phyloP scores from a whole-genome alignment of 352 stramenopile species.

The Pythium sukuiense region DNA sequence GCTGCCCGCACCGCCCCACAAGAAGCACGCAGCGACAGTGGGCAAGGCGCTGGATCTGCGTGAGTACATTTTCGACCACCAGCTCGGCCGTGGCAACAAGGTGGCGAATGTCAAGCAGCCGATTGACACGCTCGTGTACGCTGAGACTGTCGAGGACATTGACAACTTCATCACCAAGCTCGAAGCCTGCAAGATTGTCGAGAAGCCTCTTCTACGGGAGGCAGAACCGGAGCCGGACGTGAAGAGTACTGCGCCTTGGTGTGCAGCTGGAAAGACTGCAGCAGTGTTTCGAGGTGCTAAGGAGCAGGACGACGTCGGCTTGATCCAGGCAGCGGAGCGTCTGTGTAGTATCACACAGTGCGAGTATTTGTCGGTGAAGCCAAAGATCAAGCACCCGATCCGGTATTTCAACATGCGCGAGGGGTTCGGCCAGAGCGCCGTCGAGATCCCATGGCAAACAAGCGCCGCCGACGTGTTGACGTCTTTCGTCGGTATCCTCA shows the following conservation, averaged over 20 bases:
- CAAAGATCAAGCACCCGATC: constrained; percentile 50
- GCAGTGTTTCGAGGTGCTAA: constrained; percentile 52
- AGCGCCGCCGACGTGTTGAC: constrained; percentile 46
- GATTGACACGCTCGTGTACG: constrained; percentile 54
- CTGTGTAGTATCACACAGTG: constrained; percentile 48
- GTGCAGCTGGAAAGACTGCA: constrained; percentile 41
- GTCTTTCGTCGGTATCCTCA: constrained; percentile 53
- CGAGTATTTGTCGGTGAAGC: constrained; percentile 56
- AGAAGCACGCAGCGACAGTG: constrained; percentile 44
- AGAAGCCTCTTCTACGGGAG: background rate
- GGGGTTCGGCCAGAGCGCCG: constrained; percentile 38
- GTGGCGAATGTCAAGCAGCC: constrained; percentile 44
- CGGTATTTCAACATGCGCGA: constrained; percentile 67
- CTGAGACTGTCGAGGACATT: constrained; percentile 47
- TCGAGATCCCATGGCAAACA: constrained; percentile 49
- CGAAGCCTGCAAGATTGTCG: constrained; percentile 23
- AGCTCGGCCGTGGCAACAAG: constrained; percentile 62
- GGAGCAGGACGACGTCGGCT: constrained; percentile 43
- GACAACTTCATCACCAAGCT: constrained; percentile 42
- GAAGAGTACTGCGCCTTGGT: constrained; percentile 34
- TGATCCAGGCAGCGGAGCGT: constrained; percentile 40
- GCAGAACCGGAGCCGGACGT: background rate
- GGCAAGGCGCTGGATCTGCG: constrained; percentile 51
- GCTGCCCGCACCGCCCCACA: constrained; percentile 31
- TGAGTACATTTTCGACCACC: constrained; percentile 61